These are phyloP conservation scores for Aechmea fasciata DNA, from an alignment of 176 grass and related monocot genomes.

Conservation along the genomic window DNA sequence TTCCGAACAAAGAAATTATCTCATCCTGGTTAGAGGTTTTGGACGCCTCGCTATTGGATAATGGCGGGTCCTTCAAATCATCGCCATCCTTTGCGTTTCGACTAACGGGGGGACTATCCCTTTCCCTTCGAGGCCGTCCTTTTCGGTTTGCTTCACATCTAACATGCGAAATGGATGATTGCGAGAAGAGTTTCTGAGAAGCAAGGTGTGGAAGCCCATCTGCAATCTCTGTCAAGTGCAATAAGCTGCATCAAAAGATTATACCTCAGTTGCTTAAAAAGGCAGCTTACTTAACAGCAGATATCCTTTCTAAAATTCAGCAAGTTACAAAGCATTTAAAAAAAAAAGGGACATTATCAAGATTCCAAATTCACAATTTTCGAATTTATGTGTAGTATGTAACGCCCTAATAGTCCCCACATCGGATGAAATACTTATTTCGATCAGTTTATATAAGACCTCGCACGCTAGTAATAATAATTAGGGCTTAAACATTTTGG, in stretches of 20 bases:
- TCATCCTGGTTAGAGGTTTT: conserved; percentile 39
- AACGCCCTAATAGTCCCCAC: no score
- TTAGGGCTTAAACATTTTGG: no score
- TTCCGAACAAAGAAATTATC: conserved; percentile 46
- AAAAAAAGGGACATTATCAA: no score
- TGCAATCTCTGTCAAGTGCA: conserved; percentile 39
- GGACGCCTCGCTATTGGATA: background rate
- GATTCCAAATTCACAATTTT: no score
- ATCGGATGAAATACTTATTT: no score
- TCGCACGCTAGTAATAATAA: no score
- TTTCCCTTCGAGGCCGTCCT: conserved; percentile 8
- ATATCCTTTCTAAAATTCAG: background rate
- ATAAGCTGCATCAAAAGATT: conserved; percentile 9
- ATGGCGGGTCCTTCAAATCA: conserved; percentile 1
- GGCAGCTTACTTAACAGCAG: background rate
- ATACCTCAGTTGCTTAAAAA: conserved; percentile 2
- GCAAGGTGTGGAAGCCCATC: conserved; percentile 11
- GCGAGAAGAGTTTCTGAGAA: background rate
- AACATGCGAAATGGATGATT: conserved; percentile 10
- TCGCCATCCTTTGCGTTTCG: conserved; percentile 1
- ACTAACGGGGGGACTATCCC: background rate
- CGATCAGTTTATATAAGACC: no score
- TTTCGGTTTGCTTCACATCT: conserved; percentile 30
- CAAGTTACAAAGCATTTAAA: no score
- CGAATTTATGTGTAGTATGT: no score